phyloP scores from a whole-genome alignment of 257 asterid genomes.

The Nicotiana paniculata region DNA sequence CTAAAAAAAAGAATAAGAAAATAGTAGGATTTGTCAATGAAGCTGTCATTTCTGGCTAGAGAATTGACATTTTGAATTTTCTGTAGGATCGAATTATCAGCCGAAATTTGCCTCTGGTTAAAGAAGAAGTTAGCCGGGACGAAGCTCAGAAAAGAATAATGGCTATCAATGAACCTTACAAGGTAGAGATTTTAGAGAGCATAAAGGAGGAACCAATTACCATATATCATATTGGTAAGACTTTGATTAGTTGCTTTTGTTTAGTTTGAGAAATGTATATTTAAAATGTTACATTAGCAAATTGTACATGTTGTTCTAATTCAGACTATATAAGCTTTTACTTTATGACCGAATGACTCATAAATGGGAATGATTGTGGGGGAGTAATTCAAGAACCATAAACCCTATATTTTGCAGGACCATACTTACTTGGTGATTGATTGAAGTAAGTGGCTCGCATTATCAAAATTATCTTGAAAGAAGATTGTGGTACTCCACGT shows the following conservation, averaged over 20 bases:
- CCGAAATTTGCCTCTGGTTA: conserved; percentile 65
- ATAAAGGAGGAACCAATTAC: conserved; percentile 86
- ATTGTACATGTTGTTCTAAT: background rate
- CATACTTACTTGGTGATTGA: background rate
- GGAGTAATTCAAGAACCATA: background rate
- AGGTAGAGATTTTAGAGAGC: conserved; percentile 78
- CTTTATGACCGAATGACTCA: background rate
- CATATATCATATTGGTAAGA: conserved; percentile 81
- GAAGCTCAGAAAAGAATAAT: conserved; percentile 77
- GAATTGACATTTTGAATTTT: conserved; percentile 38
- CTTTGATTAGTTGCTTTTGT: conserved; percentile 3
- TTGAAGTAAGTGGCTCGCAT: background rate
- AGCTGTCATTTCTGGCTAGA: conserved; percentile 19
- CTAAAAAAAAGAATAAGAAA: background rate
- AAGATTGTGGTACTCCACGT: background rate
- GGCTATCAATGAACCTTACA: conserved; percentile 83
- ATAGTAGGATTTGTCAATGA: background rate
- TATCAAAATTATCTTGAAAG: background rate
- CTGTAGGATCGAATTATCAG: conserved; percentile 86
- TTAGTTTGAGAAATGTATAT: background rate
- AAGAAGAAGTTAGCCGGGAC: conserved; percentile 85
- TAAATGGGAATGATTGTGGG: background rate
- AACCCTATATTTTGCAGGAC: background rate
- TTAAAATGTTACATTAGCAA: background rate
- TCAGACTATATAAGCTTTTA: background rate